Percentiles rank a stretch among this genome's conserved stretches.
Evolutionary conservation across 2,329 filamentous ascomycete genomes (phyloP).

Genomic region (Epichloe festucae): DNA sequence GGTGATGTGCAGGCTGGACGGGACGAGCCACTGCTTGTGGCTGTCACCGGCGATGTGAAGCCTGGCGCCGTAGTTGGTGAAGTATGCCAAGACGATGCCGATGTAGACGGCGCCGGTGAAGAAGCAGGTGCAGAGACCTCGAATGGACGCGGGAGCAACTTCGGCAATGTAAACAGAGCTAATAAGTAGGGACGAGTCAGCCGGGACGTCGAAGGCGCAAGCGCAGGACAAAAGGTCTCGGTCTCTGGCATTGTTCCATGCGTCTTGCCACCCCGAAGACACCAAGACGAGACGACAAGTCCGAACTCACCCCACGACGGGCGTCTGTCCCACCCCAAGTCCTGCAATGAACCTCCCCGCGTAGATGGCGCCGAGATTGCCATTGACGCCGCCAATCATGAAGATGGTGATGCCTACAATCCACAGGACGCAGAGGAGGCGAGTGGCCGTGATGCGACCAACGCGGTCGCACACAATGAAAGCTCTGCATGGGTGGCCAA

Average conservation of each 20-base stretch:
- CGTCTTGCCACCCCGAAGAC: neutral
- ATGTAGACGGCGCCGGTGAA: slow-evolving; percentile 50
- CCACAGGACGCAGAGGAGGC: slow-evolving; percentile 44
- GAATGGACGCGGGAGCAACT: slow-evolving; percentile 53
- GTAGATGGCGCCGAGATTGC: slow-evolving; percentile 44
- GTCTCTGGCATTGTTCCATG: no score
- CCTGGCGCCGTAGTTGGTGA: slow-evolving; percentile 51
- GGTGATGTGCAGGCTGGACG: slow-evolving; percentile 64
- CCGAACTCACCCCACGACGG: slow-evolving; percentile 40
- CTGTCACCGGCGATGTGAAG: slow-evolving; percentile 34
- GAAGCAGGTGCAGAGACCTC: slow-evolving; percentile 57
- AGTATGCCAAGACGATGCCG: slow-evolving; percentile 69
- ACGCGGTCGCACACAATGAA: slow-evolving; percentile 47
- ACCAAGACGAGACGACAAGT: neutral
- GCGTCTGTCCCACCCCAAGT: slow-evolving; percentile 52
- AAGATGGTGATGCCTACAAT: slow-evolving; percentile 45
- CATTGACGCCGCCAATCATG: slow-evolving; percentile 37
- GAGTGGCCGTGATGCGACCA: slow-evolving; percentile 50
- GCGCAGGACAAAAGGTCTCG: no score
- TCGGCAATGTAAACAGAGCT: slow-evolving; percentile 60
- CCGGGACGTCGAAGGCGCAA: no score
- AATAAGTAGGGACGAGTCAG: slow-evolving; percentile 4
- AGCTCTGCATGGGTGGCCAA: slow-evolving; percentile 25
- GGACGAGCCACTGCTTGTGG: slow-evolving; percentile 46
- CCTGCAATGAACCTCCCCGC: slow-evolving; percentile 55